Evolutionary conservation across 2,329 filamentous ascomycete genomes (phyloP), one percentile per base, ranked within the genome.

Genomic region (Parastagonospora avenae): DNA sequence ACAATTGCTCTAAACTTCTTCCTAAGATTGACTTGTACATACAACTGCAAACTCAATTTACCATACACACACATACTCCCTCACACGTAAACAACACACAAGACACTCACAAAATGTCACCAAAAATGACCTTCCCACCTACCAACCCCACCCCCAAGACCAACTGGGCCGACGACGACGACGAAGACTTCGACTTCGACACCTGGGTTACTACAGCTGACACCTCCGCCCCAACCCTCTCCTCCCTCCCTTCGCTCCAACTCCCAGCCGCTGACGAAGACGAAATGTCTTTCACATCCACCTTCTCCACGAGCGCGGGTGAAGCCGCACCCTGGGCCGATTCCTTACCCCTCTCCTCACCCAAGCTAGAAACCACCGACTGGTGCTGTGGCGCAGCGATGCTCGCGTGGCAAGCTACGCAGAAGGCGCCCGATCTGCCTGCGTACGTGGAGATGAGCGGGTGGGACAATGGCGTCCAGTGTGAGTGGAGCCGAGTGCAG

Each of bases 81-180:
- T 10, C 16, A 4, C 16, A 6, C 15, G 11, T 11, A 31, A 7
- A 7, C 36, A 38, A 3, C 5, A 37, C 36, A 38, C 15, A 27
- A 10, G 15, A 37, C 35, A 37, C 19, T 15, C 11, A 10, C 33
- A 39, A 4, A 39, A 39, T 39, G 37, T 39, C 37, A 8, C n/a
- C 37, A 12, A 7, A 9, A 4, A 27, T 19, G 6, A 28, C 42
- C 15, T 38, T 14, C 19, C 3, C 19, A 24, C 19, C 19, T 8
- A 33, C 28, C 14, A 10, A 4, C 28, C 50, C 41, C 28, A 7
- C 42, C 9, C 28, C 28, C 4, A 44, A 29, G 15, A 52, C 48
- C 46, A 55, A 55, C 16, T 67, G 64, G 64, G 52, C 60, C 12
- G 59, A 67, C 19, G 60, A 67, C n/a, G 63, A 67, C 14, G 63